A percentile compares a stretch with the other conserved stretches of the same genome.
phyloP scores from a whole-genome alignment of 2,329 filamentous ascomycete species.

The Didymella keratinophila region DNA sequence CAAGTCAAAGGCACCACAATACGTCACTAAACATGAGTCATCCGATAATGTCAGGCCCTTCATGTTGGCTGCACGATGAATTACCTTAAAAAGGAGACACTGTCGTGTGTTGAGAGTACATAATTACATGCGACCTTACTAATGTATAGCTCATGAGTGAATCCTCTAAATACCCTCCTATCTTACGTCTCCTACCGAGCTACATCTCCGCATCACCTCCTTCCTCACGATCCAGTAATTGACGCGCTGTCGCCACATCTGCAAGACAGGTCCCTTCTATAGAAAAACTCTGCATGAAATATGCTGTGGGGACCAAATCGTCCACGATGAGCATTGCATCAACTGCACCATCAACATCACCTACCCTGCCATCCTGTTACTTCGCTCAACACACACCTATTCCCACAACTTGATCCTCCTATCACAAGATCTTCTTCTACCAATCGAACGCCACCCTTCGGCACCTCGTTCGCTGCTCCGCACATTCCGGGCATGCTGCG shows the following conservation, averaged over 20 bases:
- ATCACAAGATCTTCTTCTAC: neutral
- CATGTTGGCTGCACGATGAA: no score
- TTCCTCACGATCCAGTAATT: no score
- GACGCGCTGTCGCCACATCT: no score
- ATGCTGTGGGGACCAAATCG: no score
- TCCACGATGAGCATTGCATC: no score
- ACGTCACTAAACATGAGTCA: neutral
- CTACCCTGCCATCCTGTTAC: neutral
- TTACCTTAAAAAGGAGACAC: no score
- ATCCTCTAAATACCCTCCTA: neutral
- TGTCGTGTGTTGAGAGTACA: no score
- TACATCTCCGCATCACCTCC: neutral
- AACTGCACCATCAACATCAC: neutral
- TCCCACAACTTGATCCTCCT: neutral
- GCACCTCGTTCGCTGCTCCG: neutral
- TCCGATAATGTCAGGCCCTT: neutral
- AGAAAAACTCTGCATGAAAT: no score
- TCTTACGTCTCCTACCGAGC: slow-evolving; percentile 4
- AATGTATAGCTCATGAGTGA: neutral
- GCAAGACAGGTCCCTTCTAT: no score
- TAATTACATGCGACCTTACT: no score
- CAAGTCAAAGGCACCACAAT: neutral
- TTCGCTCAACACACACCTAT: neutral
- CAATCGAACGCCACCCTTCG: neutral
- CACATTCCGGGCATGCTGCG: neutral